Evolutionary conservation across 352 stramenopile genomes (phyloP), one percentile per base, ranked within the genome.

Genomic region (Globisporangium okanoganense): DNA sequence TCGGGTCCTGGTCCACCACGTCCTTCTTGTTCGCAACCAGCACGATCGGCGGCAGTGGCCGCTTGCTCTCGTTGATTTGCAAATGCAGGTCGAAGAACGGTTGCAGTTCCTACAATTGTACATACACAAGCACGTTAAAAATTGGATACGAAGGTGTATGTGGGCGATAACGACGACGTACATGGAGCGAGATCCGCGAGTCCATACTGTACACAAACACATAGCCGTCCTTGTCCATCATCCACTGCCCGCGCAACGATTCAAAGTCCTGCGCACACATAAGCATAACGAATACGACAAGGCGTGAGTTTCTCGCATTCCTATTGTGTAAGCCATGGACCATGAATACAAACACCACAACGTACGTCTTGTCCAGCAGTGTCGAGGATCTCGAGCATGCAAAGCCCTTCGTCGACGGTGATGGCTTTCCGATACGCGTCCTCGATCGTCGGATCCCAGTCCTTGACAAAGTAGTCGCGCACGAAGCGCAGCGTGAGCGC

Each of bases 201-300:
- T 95, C 83, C 80, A 96, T 93, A 72, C 79, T 91, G 73, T 95
- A 96, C 57, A 96, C 87, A 82, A 96, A 96, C 59, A 95, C 82
- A 67, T 95, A 95, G 64, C 83, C 87, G 72, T 95, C 83, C 64
- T 95, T 95, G 71, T 94, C 87, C 83, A 95, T 94, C 85, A 97
- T 96, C 82, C 87, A 96, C 66, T 94, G 85, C 20, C 80, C 82
- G 55, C 89, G 76, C 31, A 97, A 65, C 57, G 82, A 92, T 64
- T 95, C 87, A 77, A 96, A 97, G 58, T 96, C 88, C 76, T 87
- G 55, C 45, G 60, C 35, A 49, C 40, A 51, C 38, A 36, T 44
- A 18, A 56, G 27, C 18, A 10, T 48, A 24, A 25, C 43, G 36
- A 27, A 35, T n/a, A 44, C n/a, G 14, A 45, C n/a, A 25, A 22